These are phyloP conservation scores for Xylariaceae sp. DNA, from an alignment of 2,329 filamentous ascomycete genomes.

Conservation along the genomic window DNA sequence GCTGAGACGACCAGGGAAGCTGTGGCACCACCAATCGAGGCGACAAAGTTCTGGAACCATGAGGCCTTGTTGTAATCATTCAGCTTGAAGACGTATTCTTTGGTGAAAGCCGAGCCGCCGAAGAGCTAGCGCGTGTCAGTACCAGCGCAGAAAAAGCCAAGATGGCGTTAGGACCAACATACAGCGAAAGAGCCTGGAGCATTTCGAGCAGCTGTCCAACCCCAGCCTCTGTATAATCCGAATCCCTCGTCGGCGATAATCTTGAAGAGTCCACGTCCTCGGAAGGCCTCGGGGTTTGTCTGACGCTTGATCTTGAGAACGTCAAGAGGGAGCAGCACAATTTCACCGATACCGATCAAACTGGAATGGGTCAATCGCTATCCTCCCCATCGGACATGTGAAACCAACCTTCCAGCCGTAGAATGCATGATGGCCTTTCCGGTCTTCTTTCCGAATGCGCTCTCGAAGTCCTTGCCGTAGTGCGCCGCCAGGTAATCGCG, in stretches of 20 bases:
- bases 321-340: conserved; percentile 89
- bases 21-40: conserved; percentile 90
- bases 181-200: conserved; percentile 95
- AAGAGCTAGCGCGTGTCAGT: conserved; percentile 63
- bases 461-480: conserved; percentile 80
- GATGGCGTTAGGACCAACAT: conserved; percentile 34
- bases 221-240: conserved; percentile 91
- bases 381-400: not conserved
- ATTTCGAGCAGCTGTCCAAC: conserved; percentile 96
- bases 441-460: conserved; percentile 89
- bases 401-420: conserved; percentile 74
- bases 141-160: not conserved
- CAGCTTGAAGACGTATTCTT: conserved; percentile 89
- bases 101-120: conserved; percentile 93
- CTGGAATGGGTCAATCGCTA: conserved; percentile 49
- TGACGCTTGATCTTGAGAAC: conserved; percentile 99
- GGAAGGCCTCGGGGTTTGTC: conserved; percentile 97
- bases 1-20: conserved; percentile 96
- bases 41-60: conserved; percentile 96
- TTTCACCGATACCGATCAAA: conserved; percentile 95
- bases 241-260: conserved; percentile 94
- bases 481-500: conserved; percentile 81
- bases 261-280: conserved; percentile 82
- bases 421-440: conserved; percentile 99
- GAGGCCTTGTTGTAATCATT: conserved; percentile 91